A percentile compares a stretch with the other conserved stretches of the same genome.
Evolutionary conservation across 2,329 filamentous ascomycete species (phyloP).

Genomic region (Chaetothyriales sp.): DNA sequence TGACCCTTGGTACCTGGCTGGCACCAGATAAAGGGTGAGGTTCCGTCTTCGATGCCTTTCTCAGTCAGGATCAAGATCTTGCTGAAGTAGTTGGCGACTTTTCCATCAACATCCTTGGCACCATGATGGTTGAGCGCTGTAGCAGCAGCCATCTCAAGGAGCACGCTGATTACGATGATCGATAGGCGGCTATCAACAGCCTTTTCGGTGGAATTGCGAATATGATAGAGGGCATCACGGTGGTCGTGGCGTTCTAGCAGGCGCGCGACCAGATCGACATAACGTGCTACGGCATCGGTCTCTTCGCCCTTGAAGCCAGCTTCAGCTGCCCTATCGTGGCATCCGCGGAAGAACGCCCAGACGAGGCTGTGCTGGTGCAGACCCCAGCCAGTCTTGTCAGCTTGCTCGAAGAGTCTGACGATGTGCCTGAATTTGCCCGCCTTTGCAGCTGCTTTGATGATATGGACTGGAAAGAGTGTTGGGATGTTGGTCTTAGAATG

Average conservation of each 20-base stretch:
- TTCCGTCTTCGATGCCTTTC: not conserved
- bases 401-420: constrained; percentile 24
- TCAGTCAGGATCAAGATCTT: constrained; percentile 22
- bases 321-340: constrained; percentile 23
- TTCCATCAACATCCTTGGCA: constrained; percentile 26
- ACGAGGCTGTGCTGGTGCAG: constrained; percentile 20
- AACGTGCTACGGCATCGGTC: not conserved
- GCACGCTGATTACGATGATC: constrained; percentile 28
- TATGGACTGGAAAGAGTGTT: constrained; percentile 20
- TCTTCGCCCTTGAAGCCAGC: constrained; percentile 23
- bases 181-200: constrained; percentile 24
- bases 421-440: constrained; percentile 24
- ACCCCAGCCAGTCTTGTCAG: constrained; percentile 23
- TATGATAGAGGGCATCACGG: not conserved
- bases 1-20: not conserved
- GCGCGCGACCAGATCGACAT: constrained; percentile 19
- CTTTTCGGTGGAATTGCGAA: constrained; percentile 3
- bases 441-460: constrained; percentile 25
- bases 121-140: constrained; percentile 23
- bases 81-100: constrained; percentile 27
- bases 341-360: constrained; percentile 23
- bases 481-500: constrained; percentile 19
- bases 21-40: not conserved
- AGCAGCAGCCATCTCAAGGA: constrained; percentile 33
- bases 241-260: constrained; percentile 26